A percentile compares a stretch with the other conserved stretches of the same genome.
These are phyloP conservation scores for Ophiostoma ulmi DNA, from an alignment of 2,329 filamentous ascomycete genomes.

Conservation along the genomic window DNA sequence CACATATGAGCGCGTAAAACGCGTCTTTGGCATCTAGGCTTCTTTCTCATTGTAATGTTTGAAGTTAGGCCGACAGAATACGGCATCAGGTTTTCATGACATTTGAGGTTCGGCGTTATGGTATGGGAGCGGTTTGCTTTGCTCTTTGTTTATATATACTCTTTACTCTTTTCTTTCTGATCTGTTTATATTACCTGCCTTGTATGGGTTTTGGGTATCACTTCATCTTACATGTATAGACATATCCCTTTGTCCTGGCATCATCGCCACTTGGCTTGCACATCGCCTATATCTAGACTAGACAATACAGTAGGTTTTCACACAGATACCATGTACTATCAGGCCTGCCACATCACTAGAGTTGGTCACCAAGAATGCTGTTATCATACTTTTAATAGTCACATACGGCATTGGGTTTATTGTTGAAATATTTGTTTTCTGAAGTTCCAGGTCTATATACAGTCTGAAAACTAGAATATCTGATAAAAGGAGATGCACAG, in stretches of 20 bases:
- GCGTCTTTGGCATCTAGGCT: constrained; percentile 54
- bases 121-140: constrained; percentile 9
- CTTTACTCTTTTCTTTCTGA: not conserved
- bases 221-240: not conserved
- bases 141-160: constrained; percentile 6
- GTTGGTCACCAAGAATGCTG: no score
- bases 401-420: not conserved
- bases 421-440: not conserved
- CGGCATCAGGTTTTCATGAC: not conserved
- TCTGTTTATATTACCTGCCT: not conserved
- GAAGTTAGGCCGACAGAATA: not conserved
- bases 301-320: not conserved
- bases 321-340: not conserved
- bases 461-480: not conserved
- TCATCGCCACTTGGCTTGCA: not conserved
- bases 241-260: not conserved
- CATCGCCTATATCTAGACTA: not conserved
- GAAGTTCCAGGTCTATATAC: not conserved
- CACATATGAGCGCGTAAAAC: constrained; percentile 61
- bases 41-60: not conserved
- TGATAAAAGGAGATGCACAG: not conserved
- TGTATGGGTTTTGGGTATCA: not conserved
- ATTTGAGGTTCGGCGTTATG: not conserved
- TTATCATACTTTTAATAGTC: no score
- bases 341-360: no score